Evolutionary conservation across 2,329 filamentous ascomycete genomes (phyloP).

Genomic region (Ophiocordyceps sinensis): DNA sequence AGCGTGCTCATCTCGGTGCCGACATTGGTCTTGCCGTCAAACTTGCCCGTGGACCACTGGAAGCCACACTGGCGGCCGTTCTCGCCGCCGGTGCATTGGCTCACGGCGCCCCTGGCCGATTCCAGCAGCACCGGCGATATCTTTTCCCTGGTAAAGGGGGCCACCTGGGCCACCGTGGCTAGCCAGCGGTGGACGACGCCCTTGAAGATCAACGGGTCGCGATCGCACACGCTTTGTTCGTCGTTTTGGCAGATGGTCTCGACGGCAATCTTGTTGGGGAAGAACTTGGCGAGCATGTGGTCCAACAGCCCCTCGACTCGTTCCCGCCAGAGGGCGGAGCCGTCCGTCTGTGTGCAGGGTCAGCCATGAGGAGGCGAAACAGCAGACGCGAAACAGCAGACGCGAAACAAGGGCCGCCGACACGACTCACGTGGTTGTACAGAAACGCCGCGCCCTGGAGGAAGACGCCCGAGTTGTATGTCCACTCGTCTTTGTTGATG

Average conservation of each 20-base stretch:
- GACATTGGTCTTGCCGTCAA: slow-evolving; percentile 38
- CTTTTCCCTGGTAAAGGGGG: slow-evolving; percentile 31
- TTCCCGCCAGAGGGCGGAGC: slow-evolving; percentile 31
- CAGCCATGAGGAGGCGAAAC: background rate
- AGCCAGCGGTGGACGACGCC: slow-evolving; percentile 43
- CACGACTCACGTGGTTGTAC: slow-evolving; percentile 33
- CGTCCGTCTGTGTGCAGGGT: slow-evolving; percentile 23
- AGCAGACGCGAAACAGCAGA: background rate
- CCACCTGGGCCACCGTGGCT: slow-evolving; percentile 33
- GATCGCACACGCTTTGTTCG: slow-evolving; percentile 17
- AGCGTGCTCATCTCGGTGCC: slow-evolving; percentile 45
- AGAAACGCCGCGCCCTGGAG: slow-evolving; percentile 44
- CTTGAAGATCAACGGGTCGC: slow-evolving; percentile 28
- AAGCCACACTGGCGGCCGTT: slow-evolving; percentile 35
- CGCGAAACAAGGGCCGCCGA: background rate
- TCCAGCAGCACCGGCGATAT: slow-evolving; percentile 35
- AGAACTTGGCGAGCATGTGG: slow-evolving; percentile 28
- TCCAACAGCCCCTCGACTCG: slow-evolving; percentile 26
- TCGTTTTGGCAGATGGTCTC: slow-evolving; percentile 50
- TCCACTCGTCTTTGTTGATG: slow-evolving; percentile 39
- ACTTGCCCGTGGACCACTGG: slow-evolving; percentile 33
- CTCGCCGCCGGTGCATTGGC: slow-evolving; percentile 34
- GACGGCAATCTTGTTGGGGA: slow-evolving; percentile 38
- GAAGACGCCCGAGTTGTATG: slow-evolving; percentile 42
- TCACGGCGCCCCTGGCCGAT: slow-evolving; percentile 37